These are phyloP conservation scores for Yueomyces sp. DNA, from an alignment of 1,139 yeast genomes.

Conservation along the genomic window DNA sequence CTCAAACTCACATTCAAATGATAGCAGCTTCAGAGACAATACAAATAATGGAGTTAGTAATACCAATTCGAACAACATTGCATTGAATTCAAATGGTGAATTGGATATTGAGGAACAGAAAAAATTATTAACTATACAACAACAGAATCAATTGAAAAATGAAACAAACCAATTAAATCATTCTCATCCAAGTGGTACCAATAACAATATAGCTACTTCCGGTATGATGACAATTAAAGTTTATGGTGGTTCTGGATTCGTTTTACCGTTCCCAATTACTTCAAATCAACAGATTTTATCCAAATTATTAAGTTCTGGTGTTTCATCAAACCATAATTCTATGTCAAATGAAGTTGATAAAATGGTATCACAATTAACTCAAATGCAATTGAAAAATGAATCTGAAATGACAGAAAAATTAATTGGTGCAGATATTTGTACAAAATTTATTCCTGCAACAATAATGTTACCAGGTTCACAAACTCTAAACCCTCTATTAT, in stretches of 20 bases:
- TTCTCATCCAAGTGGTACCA: not conserved
- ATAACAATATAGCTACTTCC: slow-evolving; percentile 1
- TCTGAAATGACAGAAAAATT: slow-evolving; percentile 15
- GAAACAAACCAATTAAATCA: not conserved
- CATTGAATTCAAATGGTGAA: not conserved
- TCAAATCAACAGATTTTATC: slow-evolving; percentile 17
- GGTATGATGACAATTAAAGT: slow-evolving; percentile 21
- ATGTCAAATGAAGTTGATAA: slow-evolving; percentile 10
- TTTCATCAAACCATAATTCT: slow-evolving; percentile 6
- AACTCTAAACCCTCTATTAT: slow-evolving; percentile 43
- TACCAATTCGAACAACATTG: not conserved
- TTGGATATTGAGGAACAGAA: not conserved
- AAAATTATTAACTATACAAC: not conserved
- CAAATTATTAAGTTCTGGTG: slow-evolving; percentile 16
- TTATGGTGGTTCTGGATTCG: slow-evolving; percentile 18
- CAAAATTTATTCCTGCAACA: slow-evolving; percentile 45
- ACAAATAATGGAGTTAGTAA: not conserved
- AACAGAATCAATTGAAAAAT: not conserved
- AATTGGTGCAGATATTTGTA: slow-evolving; percentile 19
- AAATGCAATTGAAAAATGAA: slow-evolving; percentile 9
- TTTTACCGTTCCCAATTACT: slow-evolving; percentile 18
- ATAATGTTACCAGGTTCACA: slow-evolving; percentile 41
- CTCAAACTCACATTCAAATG: slow-evolving; percentile 2
- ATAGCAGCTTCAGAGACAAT: slow-evolving; percentile 6
- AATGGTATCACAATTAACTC: slow-evolving; percentile 12